Base-by-base conservation (phyloP, 371 early-diverging fungal species). In the Mucor lusitanicus region DNA sequence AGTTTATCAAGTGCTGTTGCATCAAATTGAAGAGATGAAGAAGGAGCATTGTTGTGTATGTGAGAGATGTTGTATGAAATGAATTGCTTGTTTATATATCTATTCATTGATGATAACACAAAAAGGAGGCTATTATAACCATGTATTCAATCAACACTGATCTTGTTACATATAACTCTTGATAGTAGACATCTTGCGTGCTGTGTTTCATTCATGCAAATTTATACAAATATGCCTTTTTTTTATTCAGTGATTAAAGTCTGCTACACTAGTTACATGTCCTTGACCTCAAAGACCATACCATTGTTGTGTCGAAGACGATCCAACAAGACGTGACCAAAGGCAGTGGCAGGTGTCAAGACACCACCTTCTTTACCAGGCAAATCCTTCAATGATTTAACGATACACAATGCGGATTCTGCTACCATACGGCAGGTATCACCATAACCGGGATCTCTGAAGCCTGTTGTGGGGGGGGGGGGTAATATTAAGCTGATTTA, bases 371-470 rank as follows among this genome's bases (percentile, higher is more conserved):
- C 78, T 63, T 85, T 85, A 19, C 76, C 78, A 15, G 88, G 83
- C 9, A 86, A 58, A 0, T 79, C 70, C 6, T 84, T 77, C 17
- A 75, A 74, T 33, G 75, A 76, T 58, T 85, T 70, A 54, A 85
- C 65, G 64, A 90, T 69, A 48, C 87, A 86, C 42, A 90, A 63
- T 0, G 90, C 90, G 23, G 87, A 77, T 68, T 91, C 90, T 19
- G 77, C 81, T 37, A 90, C 63, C 74, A 89, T 89, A 30, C 82
- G 78, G 61, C 86, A 86, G 0, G 90, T 90, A 72, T 91, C 93
- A 44, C 84, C 80, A 70, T 94, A 94, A 5, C 94, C 94, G 6
- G 93, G 91, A 61, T 94, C 94, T 28, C 82, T 81, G 42, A 73
- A 77, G 0, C 80, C 75, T 53, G 11, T 21, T n/a, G n/a, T n/a